These are phyloP conservation scores for Musa itinerans DNA, from an alignment of 176 grass and related monocot genomes.

Conservation along the genomic window DNA sequence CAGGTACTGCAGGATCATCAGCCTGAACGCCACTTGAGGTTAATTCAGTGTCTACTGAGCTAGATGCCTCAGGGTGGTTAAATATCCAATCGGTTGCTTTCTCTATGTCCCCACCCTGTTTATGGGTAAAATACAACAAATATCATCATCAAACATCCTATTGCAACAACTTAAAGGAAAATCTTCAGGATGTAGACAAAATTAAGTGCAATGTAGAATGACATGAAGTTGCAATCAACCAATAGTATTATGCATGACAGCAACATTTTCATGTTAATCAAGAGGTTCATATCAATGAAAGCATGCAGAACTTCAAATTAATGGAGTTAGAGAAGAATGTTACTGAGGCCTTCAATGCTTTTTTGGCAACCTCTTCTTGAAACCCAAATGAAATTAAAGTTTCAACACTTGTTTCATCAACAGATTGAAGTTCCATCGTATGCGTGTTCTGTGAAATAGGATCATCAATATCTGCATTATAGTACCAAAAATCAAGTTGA, in stretches of 20 bases:
- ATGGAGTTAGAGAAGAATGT: conserved; percentile 22
- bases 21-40: conserved; percentile 37
- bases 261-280: background rate
- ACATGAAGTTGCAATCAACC: too few species aligned
- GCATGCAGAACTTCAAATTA: background rate
- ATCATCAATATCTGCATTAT: conserved; percentile 72
- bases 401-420: conserved; percentile 83
- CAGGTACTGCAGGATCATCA: conserved; percentile 37
- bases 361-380: conserved; percentile 71
- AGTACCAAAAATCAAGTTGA: conserved; percentile 10
- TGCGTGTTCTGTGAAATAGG: conserved; percentile 49
- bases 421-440: conserved; percentile 23
- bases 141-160: too few species aligned
- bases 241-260: background rate
- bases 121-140: background rate
- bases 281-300: background rate
- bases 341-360: conserved; percentile 89
- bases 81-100: conserved; percentile 98
- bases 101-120: conserved; percentile 85
- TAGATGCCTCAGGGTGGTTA: conserved; percentile 58
- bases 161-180: too few species aligned
- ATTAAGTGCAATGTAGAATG: too few species aligned
- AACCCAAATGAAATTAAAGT: conserved; percentile 91
- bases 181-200: too few species aligned
- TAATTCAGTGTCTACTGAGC: conserved; percentile 40